Base-by-base conservation (phyloP, 2,329 filamentous ascomycete species). In the Colletotrichum sojae region DNA sequence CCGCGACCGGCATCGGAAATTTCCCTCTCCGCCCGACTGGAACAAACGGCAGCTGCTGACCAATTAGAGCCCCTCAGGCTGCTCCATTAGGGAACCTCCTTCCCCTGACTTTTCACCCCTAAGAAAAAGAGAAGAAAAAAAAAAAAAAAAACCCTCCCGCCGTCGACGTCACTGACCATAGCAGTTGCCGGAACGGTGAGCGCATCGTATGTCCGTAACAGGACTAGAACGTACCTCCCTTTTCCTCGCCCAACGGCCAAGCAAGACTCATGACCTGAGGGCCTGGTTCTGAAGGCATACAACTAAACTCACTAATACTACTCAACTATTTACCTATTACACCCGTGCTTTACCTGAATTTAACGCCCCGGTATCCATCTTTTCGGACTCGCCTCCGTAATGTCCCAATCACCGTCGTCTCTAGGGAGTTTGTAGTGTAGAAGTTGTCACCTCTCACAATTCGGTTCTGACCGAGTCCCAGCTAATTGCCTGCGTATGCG, bases 1-100 rank as follows among this genome's bases (percentile, higher is more conserved):
- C 49, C 55, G 62, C 49, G 58, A 56, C 49, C 67, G 51, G 62
- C 55, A 55, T 66, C 67, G 67, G 67, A 66, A 56, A 65, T 68
- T 68, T 64, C 27, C 52, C 60, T 58, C 53, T 53, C 36, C 65
- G 55, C 48, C 22, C 13, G 45, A n/a, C 60, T 39, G 39, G 49
- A 54, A 40, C 18, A 49, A 52, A 31, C 36, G 55, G 43, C 15
- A 20, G 46, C 31, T 12, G 18, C 40, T 56, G 62, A 15, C 66
- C 66, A 69, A 69, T 60, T n/a, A 31, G 45, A 8, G 10, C 5
- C 22, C 40, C 62, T n/a, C n/a, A 18, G 8, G 16, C 27, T 45
- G 55, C 66, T 45, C 62, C 62, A 52, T 60, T 52, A 18, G 62
- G 66, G 45, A 49, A 27, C 36, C 27, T 51, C 59, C 20, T 43